Percentiles rank a stretch among this genome's conserved stretches.
Evolutionary conservation across 208 protist genomes (phyloP).

Genomic region (Crithidia brevicula): DNA sequence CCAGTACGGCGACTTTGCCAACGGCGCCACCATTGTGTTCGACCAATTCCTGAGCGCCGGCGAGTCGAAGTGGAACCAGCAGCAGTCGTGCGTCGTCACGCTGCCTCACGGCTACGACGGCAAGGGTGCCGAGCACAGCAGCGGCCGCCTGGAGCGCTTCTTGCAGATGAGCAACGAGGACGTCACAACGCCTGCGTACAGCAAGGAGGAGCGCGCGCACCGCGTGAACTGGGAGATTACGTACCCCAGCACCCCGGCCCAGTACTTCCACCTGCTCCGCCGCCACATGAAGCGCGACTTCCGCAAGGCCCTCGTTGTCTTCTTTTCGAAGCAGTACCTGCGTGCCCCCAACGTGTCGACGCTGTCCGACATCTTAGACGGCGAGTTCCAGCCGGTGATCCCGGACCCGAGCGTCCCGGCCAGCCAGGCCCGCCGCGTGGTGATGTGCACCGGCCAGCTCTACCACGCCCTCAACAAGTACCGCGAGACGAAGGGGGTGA

Average conservation of each 20-base stretch:
- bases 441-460: conserved; percentile 98
- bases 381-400: conserved; percentile 85
- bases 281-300: conserved; percentile 98
- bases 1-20: conserved; percentile 99
- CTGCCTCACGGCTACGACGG: conserved; percentile 99
- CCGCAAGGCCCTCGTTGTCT: conserved; percentile 97
- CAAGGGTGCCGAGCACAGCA: conserved; percentile 97
- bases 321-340: conserved; percentile 93
- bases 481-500: conserved; percentile 58
- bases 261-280: conserved; percentile 99
- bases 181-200: conserved; percentile 67
- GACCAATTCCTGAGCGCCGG: conserved; percentile 96
- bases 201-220: conserved; percentile 63
- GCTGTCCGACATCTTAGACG: conserved; percentile 54
- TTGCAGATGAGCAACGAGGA: conserved; percentile 97
- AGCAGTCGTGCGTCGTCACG: conserved; percentile 96
- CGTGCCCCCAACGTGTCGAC: conserved; percentile 87
- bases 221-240: conserved; percentile 92
- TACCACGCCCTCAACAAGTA: conserved; percentile 94
- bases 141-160: conserved; percentile 97
- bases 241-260: conserved; percentile 96
- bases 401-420: conserved; percentile 63
- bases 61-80: conserved; percentile 98
- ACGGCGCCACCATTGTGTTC: conserved; percentile 98
- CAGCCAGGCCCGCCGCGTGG: conserved; percentile 83